Percentiles rank a stretch among this genome's conserved stretches.
Evolutionary conservation across 805 yeast species (phyloP).

Genomic region (Clavispora santaluciae): DNA sequence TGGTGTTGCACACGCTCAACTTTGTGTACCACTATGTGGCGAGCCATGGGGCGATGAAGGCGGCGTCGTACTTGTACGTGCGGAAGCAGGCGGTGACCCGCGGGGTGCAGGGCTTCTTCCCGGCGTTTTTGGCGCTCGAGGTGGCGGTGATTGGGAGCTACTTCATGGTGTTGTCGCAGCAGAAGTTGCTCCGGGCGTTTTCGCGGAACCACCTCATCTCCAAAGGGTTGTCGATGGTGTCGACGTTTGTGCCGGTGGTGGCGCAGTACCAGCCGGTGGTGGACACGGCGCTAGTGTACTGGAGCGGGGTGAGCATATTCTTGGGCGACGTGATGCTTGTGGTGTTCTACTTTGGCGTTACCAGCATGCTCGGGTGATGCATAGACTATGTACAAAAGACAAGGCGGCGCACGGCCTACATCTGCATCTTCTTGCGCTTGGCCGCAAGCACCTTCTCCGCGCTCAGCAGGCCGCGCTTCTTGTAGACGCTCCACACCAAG

Average conservation of each 20-base stretch:
- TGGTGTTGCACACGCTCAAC: constrained; percentile 21
- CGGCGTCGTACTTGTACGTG: constrained; percentile 23
- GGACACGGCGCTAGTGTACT: constrained; percentile 27
- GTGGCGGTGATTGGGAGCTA: constrained; percentile 29
- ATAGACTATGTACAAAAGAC: constrained; percentile 1
- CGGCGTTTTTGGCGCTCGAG: constrained; percentile 28
- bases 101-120: constrained; percentile 19
- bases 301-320: constrained; percentile 33
- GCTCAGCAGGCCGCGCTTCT: constrained; percentile 24
- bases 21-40: constrained; percentile 31
- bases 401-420: background rate
- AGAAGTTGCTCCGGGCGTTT: constrained; percentile 20
- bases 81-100: constrained; percentile 16
- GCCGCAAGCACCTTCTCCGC: constrained; percentile 40
- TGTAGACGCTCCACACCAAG: constrained; percentile 37
- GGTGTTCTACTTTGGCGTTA: constrained; percentile 35
- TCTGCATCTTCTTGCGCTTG: constrained; percentile 34
- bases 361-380: constrained; percentile 16
- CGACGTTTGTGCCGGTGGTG: constrained; percentile 33
- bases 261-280: constrained; percentile 25
- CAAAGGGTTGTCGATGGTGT: constrained; percentile 26
- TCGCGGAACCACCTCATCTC: constrained; percentile 24
- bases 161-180: constrained; percentile 24
- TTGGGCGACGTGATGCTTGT: constrained; percentile 34
- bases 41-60: constrained; percentile 18